These are phyloP conservation scores for Immersiella caudata DNA, from an alignment of 495 filamentous ascomycete genomes.

Conservation along the genomic window DNA sequence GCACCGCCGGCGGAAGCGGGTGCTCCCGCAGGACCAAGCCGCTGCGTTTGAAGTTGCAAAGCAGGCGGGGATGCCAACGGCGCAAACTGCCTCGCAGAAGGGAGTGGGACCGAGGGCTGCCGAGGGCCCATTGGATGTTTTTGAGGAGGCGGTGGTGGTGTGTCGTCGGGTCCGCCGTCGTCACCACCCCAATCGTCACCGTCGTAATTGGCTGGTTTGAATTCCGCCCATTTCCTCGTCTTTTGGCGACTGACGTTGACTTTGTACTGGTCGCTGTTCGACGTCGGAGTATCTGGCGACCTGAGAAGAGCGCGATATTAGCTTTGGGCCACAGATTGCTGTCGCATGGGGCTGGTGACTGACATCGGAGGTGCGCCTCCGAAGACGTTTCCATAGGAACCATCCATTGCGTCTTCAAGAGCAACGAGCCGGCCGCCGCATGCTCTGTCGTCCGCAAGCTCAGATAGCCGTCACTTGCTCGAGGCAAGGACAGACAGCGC, in stretches of 20 bases:
- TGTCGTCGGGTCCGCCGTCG: constrained; percentile 64
- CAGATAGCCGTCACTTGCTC: not conserved
- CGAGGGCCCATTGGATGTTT: constrained; percentile 32
- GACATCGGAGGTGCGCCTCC: constrained; percentile 13
- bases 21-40: not conserved
- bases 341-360: constrained; percentile 18
- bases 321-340: not conserved
- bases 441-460: not conserved
- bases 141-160: constrained; percentile 45
- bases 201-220: constrained; percentile 84
- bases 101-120: constrained; percentile 23
- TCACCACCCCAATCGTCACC: constrained; percentile 93
- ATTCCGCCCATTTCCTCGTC: constrained; percentile 94
- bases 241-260: constrained; percentile 88
- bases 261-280: constrained; percentile 45
- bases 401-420: constrained; percentile 32
- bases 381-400: constrained; percentile 40
- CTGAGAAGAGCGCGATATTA: constrained; percentile 28
- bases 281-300: constrained; percentile 32
- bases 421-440: not conserved
- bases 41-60: constrained; percentile 29
- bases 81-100: constrained; percentile 19
- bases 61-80: constrained; percentile 25
- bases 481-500: not conserved
- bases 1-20: constrained; percentile 10